These are phyloP conservation scores for Vanrija pseudolonga DNA, from an alignment of 1,284 basidiomycete genomes.

Conservation along the genomic window DNA sequence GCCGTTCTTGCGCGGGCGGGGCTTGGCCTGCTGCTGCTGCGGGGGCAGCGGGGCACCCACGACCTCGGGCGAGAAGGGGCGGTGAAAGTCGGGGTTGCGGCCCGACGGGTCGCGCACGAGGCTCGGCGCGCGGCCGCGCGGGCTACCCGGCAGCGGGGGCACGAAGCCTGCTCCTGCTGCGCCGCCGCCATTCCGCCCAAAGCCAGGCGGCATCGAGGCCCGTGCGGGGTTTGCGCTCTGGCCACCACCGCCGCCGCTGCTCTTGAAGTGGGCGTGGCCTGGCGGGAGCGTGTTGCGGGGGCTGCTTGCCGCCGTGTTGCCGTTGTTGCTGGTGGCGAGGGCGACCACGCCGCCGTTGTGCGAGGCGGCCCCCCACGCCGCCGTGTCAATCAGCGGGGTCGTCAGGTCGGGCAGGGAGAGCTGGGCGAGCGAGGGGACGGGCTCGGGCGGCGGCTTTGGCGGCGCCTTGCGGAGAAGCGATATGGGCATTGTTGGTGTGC, in stretches of 20 bases:
- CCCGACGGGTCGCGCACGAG: conserved; percentile 6
- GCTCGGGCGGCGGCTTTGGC: conserved; percentile 2
- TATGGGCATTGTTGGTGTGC: conserved; percentile 11
- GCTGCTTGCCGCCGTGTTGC: neutral
- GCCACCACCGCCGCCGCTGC: no score
- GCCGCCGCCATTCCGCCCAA: neutral
- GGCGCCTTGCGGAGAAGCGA: conserved; percentile 13
- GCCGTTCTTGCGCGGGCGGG: conserved; percentile 9
- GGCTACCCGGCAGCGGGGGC: neutral
- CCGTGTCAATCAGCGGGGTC: conserved; percentile 34
- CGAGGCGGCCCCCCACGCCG: conserved; percentile 31
- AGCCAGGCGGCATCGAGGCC: neutral
- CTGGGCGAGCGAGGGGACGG: conserved; percentile 20
- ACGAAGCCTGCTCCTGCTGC: neutral
- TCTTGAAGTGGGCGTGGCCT: neutral
- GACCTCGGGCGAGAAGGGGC: conserved; percentile 33
- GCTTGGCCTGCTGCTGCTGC: neutral
- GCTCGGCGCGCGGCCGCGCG: conserved; percentile 4
- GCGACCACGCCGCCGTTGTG: conserved; percentile 12
- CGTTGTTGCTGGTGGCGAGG: neutral
- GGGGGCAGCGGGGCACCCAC: conserved; percentile 1
- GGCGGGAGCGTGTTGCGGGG: neutral
- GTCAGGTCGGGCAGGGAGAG: conserved; percentile 39
- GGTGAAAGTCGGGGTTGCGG: conserved; percentile 26
- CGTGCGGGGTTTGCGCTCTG: neutral